phyloP scores from a whole-genome alignment of 331 rosid genomes.

The Spiraea crenata region DNA sequence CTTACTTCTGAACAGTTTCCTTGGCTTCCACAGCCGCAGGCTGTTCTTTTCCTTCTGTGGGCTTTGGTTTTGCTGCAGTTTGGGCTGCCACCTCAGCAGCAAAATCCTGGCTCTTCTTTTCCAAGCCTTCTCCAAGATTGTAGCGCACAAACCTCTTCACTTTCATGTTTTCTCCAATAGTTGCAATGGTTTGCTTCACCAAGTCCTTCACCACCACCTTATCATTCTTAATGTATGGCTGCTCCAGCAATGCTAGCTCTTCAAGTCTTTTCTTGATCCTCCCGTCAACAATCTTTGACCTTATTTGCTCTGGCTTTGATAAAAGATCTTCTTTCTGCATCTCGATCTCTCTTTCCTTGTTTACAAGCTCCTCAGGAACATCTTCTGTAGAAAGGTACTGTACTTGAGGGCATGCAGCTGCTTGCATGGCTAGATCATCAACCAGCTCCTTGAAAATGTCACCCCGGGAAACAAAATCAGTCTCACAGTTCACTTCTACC shows the following conservation, averaged over 20 bases:
- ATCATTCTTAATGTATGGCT: conserved; percentile 86
- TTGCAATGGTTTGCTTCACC: conserved; percentile 89
- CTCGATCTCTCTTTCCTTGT: conserved; percentile 80
- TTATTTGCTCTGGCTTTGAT: conserved; percentile 88
- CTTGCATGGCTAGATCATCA: conserved; percentile 96
- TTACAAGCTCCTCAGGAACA: conserved; percentile 67
- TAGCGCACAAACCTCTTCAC: conserved; percentile 82
- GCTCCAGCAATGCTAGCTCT: conserved; percentile 87
- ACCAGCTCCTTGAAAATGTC: conserved; percentile 87
- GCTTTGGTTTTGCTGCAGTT: conserved; percentile 59
- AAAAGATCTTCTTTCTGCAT: conserved; percentile 92
- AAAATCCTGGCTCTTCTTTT: conserved; percentile 90
- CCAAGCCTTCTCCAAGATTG: conserved; percentile 95
- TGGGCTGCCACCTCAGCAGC: conserved; percentile 99
- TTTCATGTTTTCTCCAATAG: conserved; percentile 86
- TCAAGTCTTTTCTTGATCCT: conserved; percentile 84
- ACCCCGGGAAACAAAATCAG: conserved; percentile 91
- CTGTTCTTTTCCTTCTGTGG: conserved; percentile 49
- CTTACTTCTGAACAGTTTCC: conserved; percentile 70
- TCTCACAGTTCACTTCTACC: conserved; percentile 88
- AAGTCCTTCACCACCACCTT: conserved; percentile 72
- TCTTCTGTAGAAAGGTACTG: conserved; percentile 67
- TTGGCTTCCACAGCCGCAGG: conserved; percentile 45
- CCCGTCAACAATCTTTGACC: conserved; percentile 84
- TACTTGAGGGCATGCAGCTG: conserved; percentile 93